These are phyloP conservation scores for Scheffersomyces segobiensis DNA, from an alignment of 1,139 yeast genomes.

Conservation along the genomic window DNA sequence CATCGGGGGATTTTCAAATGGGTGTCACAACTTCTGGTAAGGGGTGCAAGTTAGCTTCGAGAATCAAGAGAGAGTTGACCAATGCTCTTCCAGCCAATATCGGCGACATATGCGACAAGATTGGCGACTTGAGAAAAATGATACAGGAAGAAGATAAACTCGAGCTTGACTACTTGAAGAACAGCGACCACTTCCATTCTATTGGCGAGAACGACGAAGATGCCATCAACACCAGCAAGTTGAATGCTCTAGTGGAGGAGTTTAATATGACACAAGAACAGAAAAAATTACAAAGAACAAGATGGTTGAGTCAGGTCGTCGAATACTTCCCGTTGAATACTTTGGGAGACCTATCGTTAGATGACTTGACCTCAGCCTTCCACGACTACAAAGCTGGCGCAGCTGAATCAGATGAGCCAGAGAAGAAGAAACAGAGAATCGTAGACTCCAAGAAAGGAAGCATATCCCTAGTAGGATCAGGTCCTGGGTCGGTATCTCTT, in stretches of 20 bases:
- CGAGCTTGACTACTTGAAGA: constrained; percentile 19
- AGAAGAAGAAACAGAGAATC: constrained; percentile 2
- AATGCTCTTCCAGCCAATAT: constrained; percentile 67
- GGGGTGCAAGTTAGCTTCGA: constrained; percentile 83
- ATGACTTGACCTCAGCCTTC: constrained; percentile 53
- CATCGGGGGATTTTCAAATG: constrained; percentile 73
- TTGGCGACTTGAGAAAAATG: constrained; percentile 63
- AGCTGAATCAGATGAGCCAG: constrained; percentile 2
- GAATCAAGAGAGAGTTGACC: constrained; percentile 75
- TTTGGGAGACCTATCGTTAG: constrained; percentile 57
- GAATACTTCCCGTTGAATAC: constrained; percentile 82
- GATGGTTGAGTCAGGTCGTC: constrained; percentile 89
- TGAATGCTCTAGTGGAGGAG: constrained; percentile 65
- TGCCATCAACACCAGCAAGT: constrained; percentile 54
- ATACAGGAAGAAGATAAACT: constrained; percentile 56
- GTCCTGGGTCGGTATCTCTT: constrained; percentile 87
- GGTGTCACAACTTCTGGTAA: constrained; percentile 88
- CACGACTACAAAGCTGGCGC: constrained; percentile 8
- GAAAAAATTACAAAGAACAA: constrained; percentile 59
- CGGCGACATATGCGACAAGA: constrained; percentile 64
- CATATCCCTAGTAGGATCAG: constrained; percentile 85
- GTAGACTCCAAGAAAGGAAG: constrained; percentile 41
- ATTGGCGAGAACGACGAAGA: constrained; percentile 72
- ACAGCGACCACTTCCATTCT: constrained; percentile 22
- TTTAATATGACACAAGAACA: constrained; percentile 54